phyloP scores from a whole-genome alignment of 805 yeast species.

The Myxozyma geophila region DNA sequence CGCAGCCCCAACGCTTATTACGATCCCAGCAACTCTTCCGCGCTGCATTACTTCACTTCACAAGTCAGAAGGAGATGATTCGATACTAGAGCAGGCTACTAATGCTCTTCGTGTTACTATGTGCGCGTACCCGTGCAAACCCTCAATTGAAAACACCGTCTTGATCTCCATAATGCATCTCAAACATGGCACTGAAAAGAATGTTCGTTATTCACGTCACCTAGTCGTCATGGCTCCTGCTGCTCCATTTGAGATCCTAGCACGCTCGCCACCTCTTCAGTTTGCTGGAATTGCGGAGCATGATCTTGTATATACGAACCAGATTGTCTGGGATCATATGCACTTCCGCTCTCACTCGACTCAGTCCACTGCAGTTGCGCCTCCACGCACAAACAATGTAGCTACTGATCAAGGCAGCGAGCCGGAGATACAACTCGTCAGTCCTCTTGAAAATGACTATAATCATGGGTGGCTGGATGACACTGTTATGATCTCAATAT shows the following conservation, averaged over 20 bases:
- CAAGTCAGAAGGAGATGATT: background rate
- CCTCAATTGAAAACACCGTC: slow-evolving; percentile 34
- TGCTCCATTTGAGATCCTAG: slow-evolving; percentile 30
- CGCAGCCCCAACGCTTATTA: background rate
- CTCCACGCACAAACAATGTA: slow-evolving; percentile 57
- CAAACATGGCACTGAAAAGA: slow-evolving; percentile 7
- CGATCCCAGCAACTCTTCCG: slow-evolving; percentile 12
- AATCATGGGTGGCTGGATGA: slow-evolving; percentile 34
- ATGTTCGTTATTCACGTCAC: slow-evolving; percentile 21
- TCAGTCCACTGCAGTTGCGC: slow-evolving; percentile 87
- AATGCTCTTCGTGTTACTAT: slow-evolving; percentile 34
- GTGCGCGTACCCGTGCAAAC: slow-evolving; percentile 33
- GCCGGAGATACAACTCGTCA: slow-evolving; percentile 58
- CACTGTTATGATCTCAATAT: slow-evolving; percentile 23
- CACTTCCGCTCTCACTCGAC: slow-evolving; percentile 67
- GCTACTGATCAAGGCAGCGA: background rate
- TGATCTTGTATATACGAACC: slow-evolving; percentile 15
- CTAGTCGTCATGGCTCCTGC: slow-evolving; percentile 26
- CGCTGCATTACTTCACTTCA: slow-evolving; percentile 14
- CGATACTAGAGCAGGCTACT: slow-evolving; percentile 29
- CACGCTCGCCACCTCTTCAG: slow-evolving; percentile 6
- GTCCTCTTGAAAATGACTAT: slow-evolving; percentile 55
- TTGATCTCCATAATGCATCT: slow-evolving; percentile 29
- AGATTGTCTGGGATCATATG: slow-evolving; percentile 29
- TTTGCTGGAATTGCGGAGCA: slow-evolving; percentile 25